Conservation (phyloP, 2,329 filamentous ascomycete species). For the Diaporthe sp. region DNA sequence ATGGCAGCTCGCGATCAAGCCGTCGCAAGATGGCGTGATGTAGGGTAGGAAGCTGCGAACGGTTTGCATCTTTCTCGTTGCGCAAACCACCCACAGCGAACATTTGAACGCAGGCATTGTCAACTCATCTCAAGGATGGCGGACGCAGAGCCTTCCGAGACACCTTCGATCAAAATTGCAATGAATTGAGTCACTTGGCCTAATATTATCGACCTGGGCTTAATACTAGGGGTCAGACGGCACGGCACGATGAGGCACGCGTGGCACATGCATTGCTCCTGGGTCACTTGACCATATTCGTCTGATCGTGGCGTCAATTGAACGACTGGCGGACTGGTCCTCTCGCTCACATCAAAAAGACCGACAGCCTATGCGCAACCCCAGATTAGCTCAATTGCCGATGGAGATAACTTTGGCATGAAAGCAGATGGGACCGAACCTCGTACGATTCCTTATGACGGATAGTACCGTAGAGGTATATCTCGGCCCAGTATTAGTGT, state of each 20-base stretch:
- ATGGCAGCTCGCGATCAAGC: not conserved
- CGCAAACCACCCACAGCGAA: not conserved
- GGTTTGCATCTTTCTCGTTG: not conserved
- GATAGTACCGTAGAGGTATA: not conserved
- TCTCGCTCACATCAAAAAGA: not conserved
- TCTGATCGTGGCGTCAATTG: not conserved
- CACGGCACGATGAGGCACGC: not conserved
- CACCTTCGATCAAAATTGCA: not conserved
- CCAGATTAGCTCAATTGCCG: slow-evolving; percentile 20
- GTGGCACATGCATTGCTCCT: slow-evolving; percentile 13
- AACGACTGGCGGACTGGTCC: not conserved
- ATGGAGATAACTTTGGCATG: not conserved
- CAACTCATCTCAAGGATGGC: not conserved
- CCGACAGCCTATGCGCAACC: not conserved
- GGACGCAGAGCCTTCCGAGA: not conserved
- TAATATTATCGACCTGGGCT: not conserved
- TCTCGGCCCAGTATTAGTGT: slow-evolving; percentile 6
- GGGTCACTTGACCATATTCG: slow-evolving; percentile 15
- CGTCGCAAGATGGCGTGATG: not conserved
- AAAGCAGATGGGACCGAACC: not conserved
- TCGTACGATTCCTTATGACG: not conserved
- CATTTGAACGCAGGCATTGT: not conserved
- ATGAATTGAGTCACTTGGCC: not conserved
- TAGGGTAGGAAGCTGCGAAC: not conserved
- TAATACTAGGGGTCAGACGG: not conserved